Conservation (phyloP, 352 stramenopile genomes). For the Phytophthora litchii region DNA sequence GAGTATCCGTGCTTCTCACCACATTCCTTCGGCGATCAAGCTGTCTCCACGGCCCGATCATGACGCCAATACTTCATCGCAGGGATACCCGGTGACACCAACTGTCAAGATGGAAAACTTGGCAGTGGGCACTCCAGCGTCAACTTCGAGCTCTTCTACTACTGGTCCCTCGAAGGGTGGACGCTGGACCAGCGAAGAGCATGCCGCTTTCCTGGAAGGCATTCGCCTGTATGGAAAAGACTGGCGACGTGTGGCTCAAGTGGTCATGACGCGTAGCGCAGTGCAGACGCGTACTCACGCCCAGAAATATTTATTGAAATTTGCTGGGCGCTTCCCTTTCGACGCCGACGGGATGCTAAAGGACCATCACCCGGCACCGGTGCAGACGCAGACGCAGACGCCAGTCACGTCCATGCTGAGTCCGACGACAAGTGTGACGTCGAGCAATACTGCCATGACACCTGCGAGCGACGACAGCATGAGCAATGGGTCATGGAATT, state of each 20-base stretch:
- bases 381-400: conserved; percentile 12
- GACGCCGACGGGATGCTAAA: conserved; percentile 56
- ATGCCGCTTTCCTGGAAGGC: conserved; percentile 85
- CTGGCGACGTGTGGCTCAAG: conserved; percentile 83
- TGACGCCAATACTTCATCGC: conserved; percentile 9
- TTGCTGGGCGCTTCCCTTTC: conserved; percentile 81
- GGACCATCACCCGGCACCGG: conserved; percentile 31
- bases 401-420: conserved; percentile 27
- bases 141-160: conserved; percentile 15
- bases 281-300: conserved; percentile 90
- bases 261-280: conserved; percentile 83
- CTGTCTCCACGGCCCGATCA: conserved; percentile 29
- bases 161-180: conserved; percentile 69
- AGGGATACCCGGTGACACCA: conserved; percentile 20
- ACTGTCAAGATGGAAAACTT: conserved; percentile 40
- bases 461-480: conserved; percentile 36
- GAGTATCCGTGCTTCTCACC: conserved; percentile 14
- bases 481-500: conserved; percentile 46
- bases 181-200: conserved; percentile 89
- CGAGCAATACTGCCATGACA: conserved; percentile 32
- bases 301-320: conserved; percentile 94
- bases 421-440: conserved; percentile 35
- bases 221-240: conserved; percentile 90
- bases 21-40: conserved; percentile 20
- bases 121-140: conserved; percentile 22